Evolutionary conservation across 208 protist genomes (phyloP).

Genomic region (Kentomonas sorsogonicus): DNA sequence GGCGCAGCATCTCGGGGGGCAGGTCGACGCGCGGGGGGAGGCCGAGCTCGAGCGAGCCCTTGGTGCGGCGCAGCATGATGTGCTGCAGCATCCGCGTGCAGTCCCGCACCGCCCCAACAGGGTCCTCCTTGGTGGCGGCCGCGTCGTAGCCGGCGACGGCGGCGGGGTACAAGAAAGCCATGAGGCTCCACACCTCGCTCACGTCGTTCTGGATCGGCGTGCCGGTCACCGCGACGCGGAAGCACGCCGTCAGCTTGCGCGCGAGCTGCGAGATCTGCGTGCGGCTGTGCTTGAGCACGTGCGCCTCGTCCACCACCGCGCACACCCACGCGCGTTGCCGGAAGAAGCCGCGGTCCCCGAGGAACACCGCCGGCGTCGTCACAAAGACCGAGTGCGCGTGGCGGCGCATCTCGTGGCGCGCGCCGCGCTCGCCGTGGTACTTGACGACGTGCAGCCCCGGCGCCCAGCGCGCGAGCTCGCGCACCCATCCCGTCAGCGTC

Average conservation of each 20-base stretch:
- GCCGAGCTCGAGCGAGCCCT: conserved; percentile 95
- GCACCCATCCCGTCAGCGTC: conserved; percentile 92
- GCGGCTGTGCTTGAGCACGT: conserved; percentile 90
- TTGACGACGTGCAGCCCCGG: conserved; percentile 89
- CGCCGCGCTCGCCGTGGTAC: conserved; percentile 82
- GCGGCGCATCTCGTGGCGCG: conserved; percentile 27
- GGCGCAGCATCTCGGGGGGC: conserved; percentile 51
- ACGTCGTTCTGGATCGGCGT: conserved; percentile 97
- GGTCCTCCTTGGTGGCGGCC: conserved; percentile 19
- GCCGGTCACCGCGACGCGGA: conserved; percentile 88
- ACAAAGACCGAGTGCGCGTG: conserved; percentile 90
- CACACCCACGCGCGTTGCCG: conserved; percentile 87
- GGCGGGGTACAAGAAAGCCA: conserved; percentile 93
- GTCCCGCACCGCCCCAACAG: conserved; percentile 19
- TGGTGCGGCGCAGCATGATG: conserved; percentile 95
- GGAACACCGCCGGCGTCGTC: conserved; percentile 93
- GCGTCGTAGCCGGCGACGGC: conserved; percentile 61
- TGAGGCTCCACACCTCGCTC: conserved; percentile 93
- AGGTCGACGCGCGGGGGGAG: conserved; percentile 95
- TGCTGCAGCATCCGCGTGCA: conserved; percentile 64
- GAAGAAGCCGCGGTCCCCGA: conserved; percentile 77
- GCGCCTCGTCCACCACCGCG: conserved; percentile 96
- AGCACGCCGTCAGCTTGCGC: conserved; percentile 70
- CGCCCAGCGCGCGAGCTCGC: conserved; percentile 86
- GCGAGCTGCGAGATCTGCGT: conserved; percentile 54